Evolutionary conservation across 2,329 filamentous ascomycete genomes (phyloP).

Genomic region (Fusarium buxicola): DNA sequence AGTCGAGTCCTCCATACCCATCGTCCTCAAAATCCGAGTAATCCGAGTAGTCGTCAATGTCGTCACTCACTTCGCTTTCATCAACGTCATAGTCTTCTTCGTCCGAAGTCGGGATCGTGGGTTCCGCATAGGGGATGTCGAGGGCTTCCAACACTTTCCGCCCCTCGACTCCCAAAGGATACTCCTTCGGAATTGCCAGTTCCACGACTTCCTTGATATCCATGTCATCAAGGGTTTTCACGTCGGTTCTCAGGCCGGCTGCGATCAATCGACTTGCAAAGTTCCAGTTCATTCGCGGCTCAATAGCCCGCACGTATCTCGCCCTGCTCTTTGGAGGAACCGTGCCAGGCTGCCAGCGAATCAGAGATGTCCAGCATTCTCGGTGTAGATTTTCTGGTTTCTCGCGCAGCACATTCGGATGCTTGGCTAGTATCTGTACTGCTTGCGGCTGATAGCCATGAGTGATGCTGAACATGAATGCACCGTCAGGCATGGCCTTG

Average conservation of each 20-base stretch:
- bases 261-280: constrained; percentile 39
- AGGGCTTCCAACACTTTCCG: constrained; percentile 42
- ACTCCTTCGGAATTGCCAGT: constrained; percentile 36
- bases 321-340: constrained; percentile 6
- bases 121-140: constrained; percentile 42
- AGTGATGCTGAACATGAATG: constrained; percentile 45
- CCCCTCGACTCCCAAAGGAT: constrained; percentile 34
- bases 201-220: constrained; percentile 39
- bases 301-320: constrained; percentile 6
- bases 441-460: constrained; percentile 44
- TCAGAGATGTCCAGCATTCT: constrained; percentile 42
- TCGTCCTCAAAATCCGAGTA: constrained; percentile 29
- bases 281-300: constrained; percentile 43
- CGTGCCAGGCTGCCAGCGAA: constrained; percentile 29
- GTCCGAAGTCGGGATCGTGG: constrained; percentile 13
- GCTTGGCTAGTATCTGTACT: constrained; percentile 42
- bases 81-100: constrained; percentile 16
- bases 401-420: constrained; percentile 36
- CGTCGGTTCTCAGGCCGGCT: constrained; percentile 43
- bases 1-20: constrained; percentile 14
- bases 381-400: constrained; percentile 38
- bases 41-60: constrained; percentile 33
- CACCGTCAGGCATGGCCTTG: constrained; percentile 43
- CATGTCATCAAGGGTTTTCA: constrained; percentile 35
- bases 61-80: constrained; percentile 28